Evolutionary conservation across 2,329 filamentous ascomycete species (phyloP).

Genomic region (Fusarium chaquense): DNA sequence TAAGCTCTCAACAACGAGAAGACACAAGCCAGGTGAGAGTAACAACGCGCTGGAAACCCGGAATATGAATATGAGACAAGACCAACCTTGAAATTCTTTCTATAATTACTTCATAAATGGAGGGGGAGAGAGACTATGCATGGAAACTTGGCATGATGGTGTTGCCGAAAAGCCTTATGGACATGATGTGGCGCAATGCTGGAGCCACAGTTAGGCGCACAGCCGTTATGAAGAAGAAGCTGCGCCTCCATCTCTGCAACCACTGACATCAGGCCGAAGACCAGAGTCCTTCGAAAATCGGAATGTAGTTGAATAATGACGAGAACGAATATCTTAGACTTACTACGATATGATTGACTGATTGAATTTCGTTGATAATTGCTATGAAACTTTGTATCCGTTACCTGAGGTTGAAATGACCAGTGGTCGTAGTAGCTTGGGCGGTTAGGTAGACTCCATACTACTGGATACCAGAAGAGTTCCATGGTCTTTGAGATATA

Average conservation of each 20-base stretch:
- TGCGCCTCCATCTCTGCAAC: slow-evolving; percentile 32
- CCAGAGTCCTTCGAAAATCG: neutral
- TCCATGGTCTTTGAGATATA: no score
- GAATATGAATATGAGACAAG: neutral
- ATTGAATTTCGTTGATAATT: neutral
- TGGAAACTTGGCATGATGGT: slow-evolving; percentile 21
- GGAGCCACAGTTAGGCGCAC: slow-evolving; percentile 29
- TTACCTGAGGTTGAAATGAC: neutral
- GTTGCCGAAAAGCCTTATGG: slow-evolving; percentile 31
- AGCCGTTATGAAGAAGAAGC: slow-evolving; percentile 14
- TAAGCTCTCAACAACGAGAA: neutral
- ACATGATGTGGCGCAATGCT: slow-evolving; percentile 25
- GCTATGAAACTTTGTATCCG: neutral
- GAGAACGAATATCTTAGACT: neutral
- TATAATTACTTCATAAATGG: neutral
- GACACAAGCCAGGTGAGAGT: neutral
- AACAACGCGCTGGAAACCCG: neutral
- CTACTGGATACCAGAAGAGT: no score
- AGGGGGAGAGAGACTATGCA: neutral
- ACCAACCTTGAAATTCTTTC: neutral
- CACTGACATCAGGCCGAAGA: slow-evolving; percentile 15
- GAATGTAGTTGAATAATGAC: neutral
- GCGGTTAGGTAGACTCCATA: neutral
- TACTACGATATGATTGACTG: fast-evolving
- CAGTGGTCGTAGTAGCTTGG: neutral